Evolutionary conservation across 768 basidiomycete species (phyloP).

Genomic region (Rhodotorula kratochvilovae): DNA sequence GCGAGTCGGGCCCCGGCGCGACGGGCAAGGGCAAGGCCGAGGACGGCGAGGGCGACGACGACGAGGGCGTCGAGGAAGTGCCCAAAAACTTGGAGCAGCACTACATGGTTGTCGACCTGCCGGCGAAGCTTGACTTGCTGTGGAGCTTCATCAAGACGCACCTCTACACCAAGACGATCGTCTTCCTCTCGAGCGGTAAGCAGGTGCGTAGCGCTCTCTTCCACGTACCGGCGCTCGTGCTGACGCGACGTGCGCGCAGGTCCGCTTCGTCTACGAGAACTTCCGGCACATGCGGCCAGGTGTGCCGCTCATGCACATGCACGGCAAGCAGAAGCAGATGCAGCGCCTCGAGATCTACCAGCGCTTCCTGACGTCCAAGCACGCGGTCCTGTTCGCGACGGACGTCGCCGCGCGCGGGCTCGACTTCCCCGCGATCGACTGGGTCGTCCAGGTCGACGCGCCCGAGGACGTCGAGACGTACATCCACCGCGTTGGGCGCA

Average conservation of each 20-base stretch:
- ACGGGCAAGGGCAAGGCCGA: constrained; percentile 26
- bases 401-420: constrained; percentile 93
- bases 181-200: constrained; percentile 91
- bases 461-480: constrained; percentile 98
- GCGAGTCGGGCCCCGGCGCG: constrained; percentile 44
- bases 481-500: constrained; percentile 92
- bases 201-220: too few relatives aligned
- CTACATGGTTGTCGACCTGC: constrained; percentile 74
- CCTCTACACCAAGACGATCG: constrained; percentile 80
- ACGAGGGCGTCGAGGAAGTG: constrained; percentile 22
- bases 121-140: constrained; percentile 81
- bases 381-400: constrained; percentile 86
- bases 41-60: constrained; percentile 8
- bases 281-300: constrained; percentile 96
- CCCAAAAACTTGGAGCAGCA: constrained; percentile 29
- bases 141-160: constrained; percentile 95
- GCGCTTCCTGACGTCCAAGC: constrained; percentile 72
- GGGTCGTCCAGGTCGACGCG: constrained; percentile 93
- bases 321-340: constrained; percentile 95
- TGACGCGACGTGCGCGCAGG: constrained; percentile 42
- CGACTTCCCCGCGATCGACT: constrained; percentile 93
- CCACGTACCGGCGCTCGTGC: too few relatives aligned
- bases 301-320: constrained; percentile 81
- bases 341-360: constrained; percentile 76
- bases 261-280: constrained; percentile 90